Evolutionary conservation across 192 early-diverging fungal species (phyloP).

Genomic region (Lobosporangium transversale): DNA sequence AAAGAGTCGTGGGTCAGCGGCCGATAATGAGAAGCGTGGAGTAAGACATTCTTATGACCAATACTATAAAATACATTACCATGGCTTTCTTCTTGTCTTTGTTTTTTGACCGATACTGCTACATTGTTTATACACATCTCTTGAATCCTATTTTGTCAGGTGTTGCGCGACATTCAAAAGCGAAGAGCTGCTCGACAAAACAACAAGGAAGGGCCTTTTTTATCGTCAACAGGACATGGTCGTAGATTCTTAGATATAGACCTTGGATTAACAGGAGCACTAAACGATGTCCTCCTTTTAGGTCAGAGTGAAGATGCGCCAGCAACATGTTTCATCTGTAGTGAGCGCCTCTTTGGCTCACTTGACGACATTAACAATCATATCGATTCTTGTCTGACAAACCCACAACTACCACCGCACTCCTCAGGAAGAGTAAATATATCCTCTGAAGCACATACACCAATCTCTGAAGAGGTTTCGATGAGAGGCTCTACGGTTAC

Average conservation of each 20-base stretch:
- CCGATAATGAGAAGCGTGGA: slow-evolving; percentile 31
- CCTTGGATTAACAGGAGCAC: slow-evolving; percentile 11
- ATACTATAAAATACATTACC: no score
- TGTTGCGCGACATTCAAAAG: slow-evolving; percentile 48
- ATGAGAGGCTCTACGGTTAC: slow-evolving; percentile 16
- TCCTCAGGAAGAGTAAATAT: slow-evolving; percentile 18
- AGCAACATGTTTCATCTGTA: slow-evolving; percentile 75
- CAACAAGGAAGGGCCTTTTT: slow-evolving; percentile 19
- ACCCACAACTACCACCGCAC: slow-evolving; percentile 31
- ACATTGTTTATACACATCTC: not conserved
- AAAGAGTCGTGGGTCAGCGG: slow-evolving; percentile 46
- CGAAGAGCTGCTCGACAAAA: slow-evolving; percentile 23
- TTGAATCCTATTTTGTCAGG: slow-evolving; percentile 2
- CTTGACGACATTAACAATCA: slow-evolving; percentile 74
- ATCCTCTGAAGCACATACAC: slow-evolving; percentile 21
- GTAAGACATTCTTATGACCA: slow-evolving; percentile 13
- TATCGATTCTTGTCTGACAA: slow-evolving; percentile 76
- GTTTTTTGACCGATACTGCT: not conserved
- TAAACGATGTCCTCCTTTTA: slow-evolving; percentile 27
- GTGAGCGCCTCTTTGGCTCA: slow-evolving; percentile 63
- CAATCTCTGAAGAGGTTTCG: slow-evolving; percentile 9
- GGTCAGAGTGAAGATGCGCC: slow-evolving; percentile 38
- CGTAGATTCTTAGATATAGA: slow-evolving; percentile 10
- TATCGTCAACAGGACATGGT: slow-evolving; percentile 13
- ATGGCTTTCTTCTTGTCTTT: not conserved